These are phyloP conservation scores for Eucalyptus viminalis DNA, from an alignment of 345 rosid genomes.

Conservation along the genomic window DNA sequence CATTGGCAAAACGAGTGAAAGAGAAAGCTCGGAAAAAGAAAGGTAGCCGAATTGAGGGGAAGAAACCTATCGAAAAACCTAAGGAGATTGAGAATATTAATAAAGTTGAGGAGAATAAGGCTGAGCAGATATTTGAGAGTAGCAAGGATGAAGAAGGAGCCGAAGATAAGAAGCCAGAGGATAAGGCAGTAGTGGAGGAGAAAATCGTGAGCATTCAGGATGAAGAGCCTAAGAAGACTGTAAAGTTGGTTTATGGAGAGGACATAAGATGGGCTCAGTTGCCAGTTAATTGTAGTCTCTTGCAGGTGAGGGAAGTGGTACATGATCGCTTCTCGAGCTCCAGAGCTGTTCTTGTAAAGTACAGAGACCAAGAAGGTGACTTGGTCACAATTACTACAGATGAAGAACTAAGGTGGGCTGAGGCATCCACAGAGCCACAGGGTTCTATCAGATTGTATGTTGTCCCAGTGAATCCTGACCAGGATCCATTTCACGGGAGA, in stretches of 20 bases:
- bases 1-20: slow-evolving; percentile 16
- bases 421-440: no score
- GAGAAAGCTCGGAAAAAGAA: slow-evolving; percentile 28
- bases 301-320: slow-evolving; percentile 59
- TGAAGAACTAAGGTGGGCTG: no score
- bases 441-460: no score
- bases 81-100: slow-evolving; percentile 5
- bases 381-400: no score
- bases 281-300: slow-evolving; percentile 58
- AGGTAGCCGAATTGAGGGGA: slow-evolving; percentile 15
- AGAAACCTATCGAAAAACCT: slow-evolving; percentile 3
- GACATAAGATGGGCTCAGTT: slow-evolving; percentile 75
- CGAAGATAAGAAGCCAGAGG: slow-evolving; percentile 33
- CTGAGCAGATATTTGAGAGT: neutral
- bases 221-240: slow-evolving; percentile 32
- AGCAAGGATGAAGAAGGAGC: slow-evolving; percentile 14
- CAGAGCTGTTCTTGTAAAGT: slow-evolving; percentile 62
- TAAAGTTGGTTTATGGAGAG: slow-evolving; percentile 64
- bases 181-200: slow-evolving; percentile 48
- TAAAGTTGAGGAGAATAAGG: slow-evolving; percentile 12
- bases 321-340: slow-evolving; percentile 56
- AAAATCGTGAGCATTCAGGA: slow-evolving; percentile 16
- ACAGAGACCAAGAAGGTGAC: slow-evolving; percentile 70
- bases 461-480: no score
- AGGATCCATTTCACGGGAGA: no score